Evolutionary conservation across 345 rosid species (phyloP).

Genomic region (Streptanthus diversifolius): DNA sequence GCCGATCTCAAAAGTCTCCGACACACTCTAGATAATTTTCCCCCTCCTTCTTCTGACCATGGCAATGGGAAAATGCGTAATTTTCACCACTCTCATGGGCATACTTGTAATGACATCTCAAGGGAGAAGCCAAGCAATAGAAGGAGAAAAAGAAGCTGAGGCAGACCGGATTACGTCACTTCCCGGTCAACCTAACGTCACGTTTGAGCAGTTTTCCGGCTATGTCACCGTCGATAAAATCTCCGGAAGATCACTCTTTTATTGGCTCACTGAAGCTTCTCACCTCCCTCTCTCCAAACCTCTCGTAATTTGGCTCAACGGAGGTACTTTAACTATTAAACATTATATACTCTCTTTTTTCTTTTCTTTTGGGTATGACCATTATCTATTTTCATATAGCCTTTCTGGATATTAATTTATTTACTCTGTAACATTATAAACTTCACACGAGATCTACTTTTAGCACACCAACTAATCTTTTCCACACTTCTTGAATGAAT

Average conservation of each 20-base stretch:
- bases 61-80: conserved; percentile 35
- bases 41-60: conserved; percentile 9
- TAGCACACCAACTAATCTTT: neutral
- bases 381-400: neutral
- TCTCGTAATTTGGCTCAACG: conserved; percentile 91
- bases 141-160: conserved; percentile 43
- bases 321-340: conserved; percentile 47
- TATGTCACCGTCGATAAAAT: conserved; percentile 64
- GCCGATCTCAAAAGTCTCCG: conserved; percentile 19
- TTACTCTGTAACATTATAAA: neutral
- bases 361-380: neutral
- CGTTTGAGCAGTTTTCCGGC: conserved; percentile 90
- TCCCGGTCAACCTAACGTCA: conserved; percentile 89
- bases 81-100: conserved; percentile 30
- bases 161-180: conserved; percentile 69
- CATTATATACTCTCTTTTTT: neutral
- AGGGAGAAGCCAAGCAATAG: conserved; percentile 11
- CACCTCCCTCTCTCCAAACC: conserved; percentile 59
- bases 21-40: neutral
- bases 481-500: neutral
- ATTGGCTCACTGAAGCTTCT: conserved; percentile 88
- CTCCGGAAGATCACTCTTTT: conserved; percentile 85
- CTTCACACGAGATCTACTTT: neutral
- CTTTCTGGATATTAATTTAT: neutral
- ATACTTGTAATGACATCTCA: conserved; percentile 28